Conservation (phyloP, 2,329 filamentous ascomycete species). For the Aspergillus pseudotamarii region DNA sequence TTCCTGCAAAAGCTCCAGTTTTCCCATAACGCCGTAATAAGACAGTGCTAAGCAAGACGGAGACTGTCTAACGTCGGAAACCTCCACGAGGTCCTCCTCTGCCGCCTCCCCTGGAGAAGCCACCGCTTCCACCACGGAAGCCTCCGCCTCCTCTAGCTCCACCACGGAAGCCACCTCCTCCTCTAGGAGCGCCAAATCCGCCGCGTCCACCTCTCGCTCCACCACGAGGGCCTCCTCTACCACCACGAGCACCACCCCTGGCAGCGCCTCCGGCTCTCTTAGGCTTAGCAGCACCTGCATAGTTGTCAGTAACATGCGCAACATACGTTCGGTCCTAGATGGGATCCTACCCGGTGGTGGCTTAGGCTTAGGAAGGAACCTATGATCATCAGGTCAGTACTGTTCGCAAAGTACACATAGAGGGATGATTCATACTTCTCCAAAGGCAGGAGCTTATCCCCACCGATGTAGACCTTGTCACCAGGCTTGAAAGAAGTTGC, state of each 20-base stretch:
- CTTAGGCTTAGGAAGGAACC: conserved; percentile 94
- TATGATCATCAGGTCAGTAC: conserved; percentile 33
- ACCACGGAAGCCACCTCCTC: conserved; percentile 43
- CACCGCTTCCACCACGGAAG: conserved; percentile 41
- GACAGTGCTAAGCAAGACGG: conserved; percentile 37
- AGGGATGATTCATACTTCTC: conserved; percentile 64
- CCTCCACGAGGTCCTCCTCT: conserved; percentile 32
- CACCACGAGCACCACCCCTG: conserved; percentile 49
- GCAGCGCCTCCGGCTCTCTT: conserved; percentile 68
- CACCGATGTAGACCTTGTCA: conserved; percentile 95
- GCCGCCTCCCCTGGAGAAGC: conserved; percentile 47
- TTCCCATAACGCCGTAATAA: conserved; percentile 49
- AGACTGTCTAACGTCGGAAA: conserved; percentile 30
- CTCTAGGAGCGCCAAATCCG: conserved; percentile 55
- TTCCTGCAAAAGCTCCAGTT: conserved; percentile 43
- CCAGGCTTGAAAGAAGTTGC: conserved; percentile 91
- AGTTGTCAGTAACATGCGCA: conserved; percentile 22
- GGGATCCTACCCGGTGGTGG: conserved; percentile 53
- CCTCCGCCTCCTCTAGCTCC: conserved; percentile 46
- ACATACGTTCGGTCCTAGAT: neutral
- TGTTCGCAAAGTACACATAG: neutral
- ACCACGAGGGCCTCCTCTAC: conserved; percentile 45
- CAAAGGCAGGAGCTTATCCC: conserved; percentile 90
- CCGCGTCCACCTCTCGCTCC: conserved; percentile 39
- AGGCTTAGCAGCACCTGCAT: conserved; percentile 67